These are phyloP conservation scores for Solanum hybrid DNA, from an alignment of 305 asterid species.

Conservation along the genomic window DNA sequence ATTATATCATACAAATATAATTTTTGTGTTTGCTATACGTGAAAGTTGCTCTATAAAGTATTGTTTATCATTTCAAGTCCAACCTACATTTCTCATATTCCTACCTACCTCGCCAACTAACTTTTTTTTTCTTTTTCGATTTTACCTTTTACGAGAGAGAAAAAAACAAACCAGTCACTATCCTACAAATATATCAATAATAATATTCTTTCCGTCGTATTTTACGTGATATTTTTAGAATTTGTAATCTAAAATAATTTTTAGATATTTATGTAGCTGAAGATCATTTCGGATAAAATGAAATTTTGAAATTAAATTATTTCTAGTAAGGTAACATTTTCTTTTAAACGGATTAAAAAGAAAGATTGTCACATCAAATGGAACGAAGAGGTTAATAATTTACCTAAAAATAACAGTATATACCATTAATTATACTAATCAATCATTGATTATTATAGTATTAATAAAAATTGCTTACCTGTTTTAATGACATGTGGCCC, in stretches of 20 bases:
- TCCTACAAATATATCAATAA: not conserved
- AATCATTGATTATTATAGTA: not conserved
- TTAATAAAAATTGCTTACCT: not conserved
- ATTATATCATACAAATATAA: no score
- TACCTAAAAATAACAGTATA: no score
- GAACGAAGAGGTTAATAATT: no score
- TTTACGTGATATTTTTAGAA: no score
- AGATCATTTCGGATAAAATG: no score
- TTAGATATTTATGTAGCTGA: no score
- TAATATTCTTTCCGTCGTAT: not conserved
- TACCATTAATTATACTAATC: not conserved
- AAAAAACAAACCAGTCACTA: not conserved
- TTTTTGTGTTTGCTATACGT: no score
- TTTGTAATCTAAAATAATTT: no score
- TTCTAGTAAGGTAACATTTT: no score
- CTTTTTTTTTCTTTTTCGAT: not conserved
- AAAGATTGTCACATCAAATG: no score
- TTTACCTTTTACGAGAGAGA: not conserved
- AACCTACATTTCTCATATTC: not conserved
- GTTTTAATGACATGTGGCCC: not conserved
- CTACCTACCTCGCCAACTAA: not conserved
- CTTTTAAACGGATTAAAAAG: no score
- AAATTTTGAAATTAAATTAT: no score
- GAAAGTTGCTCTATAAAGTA: not conserved
- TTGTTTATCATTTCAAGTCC: not conserved